Conservation (phyloP, 495 filamentous ascomycete genomes). For the Aspergillus avenaceus region DNA sequence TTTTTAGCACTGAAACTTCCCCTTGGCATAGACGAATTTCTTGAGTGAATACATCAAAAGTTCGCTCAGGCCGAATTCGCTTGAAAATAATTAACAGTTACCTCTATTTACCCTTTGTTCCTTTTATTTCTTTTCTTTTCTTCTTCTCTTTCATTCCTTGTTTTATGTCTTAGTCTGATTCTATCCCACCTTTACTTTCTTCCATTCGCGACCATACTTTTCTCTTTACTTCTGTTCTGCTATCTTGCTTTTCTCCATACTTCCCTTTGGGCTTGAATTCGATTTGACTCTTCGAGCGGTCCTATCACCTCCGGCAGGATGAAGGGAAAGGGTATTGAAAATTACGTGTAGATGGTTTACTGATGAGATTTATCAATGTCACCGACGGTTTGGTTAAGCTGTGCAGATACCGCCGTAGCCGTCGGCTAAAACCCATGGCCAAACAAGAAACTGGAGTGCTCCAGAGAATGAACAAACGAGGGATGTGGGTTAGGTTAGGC, state of each 20-base stretch:
- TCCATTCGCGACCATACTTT: too few relatives aligned
- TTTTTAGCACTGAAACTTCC: background rate
- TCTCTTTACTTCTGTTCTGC: background rate
- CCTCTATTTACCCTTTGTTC: background rate
- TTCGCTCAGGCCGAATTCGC: background rate
- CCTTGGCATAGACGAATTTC: background rate
- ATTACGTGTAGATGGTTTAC: conserved; percentile 1
- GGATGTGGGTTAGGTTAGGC: conserved; percentile 1
- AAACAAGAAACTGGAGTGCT: background rate
- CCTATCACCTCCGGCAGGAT: conserved; percentile 2
- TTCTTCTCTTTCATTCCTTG: background rate
- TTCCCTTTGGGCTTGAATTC: background rate
- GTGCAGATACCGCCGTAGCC: conserved; percentile 6
- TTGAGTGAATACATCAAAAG: background rate
- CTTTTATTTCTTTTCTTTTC: background rate
- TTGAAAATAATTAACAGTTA: background rate
- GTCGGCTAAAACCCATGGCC: conserved; percentile 2
- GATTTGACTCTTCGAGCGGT: conserved; percentile 1
- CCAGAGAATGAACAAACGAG: background rate
- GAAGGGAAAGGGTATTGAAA: background rate
- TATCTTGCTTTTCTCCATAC: background rate
- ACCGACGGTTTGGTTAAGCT: conserved; percentile 4
- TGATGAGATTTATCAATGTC: background rate
- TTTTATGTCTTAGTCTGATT: too few relatives aligned
- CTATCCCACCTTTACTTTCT: too few relatives aligned